Base-by-base conservation (phyloP, 2,329 filamentous ascomycete genomes). In the Waltergamsia citrina region DNA sequence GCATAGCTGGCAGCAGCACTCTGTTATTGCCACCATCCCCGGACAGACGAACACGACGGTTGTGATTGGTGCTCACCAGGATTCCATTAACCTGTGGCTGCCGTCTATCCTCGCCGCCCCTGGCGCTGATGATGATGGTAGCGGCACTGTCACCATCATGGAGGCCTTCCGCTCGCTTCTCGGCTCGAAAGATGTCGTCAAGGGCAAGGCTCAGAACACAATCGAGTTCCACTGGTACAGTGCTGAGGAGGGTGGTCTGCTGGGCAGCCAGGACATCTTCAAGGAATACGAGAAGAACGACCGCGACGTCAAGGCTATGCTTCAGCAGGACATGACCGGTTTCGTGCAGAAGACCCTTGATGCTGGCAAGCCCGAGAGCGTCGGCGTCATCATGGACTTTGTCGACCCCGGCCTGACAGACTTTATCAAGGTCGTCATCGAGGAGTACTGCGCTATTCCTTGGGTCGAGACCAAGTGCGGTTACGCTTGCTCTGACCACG, bases 301-400 rank as follows among this genome's bases (percentile, higher is more conserved):
- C 21, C 74, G 80, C 18, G 78, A 90, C 43, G 71, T 96, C 56
- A 93, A 90, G 63, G 90, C 90, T 22, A 96, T 96, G 92, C 74
- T 96, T 35, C 90, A 96, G 64, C 90, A 96, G 60, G 90, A 96
- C 59, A 96, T 96, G 90, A 94, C 86, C 2, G 90, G 90, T 14
- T 95, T 82, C 54, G 73, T 87, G 5, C 77, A 88, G 54, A 80
- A 79, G 49, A 94, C 87, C 1, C 62, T 92, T 15, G 83, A 92
- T 43, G 81, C 85, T 4, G 87, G 87, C 38, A 70, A 85, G 57
- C 72, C 78, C 5, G 90, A 95, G 67, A 81, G 78, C 29, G 84
- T 96, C 3, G 90, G 90, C 28, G 85, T 96, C 33, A 94, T 96
- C 49, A 87, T 84, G 5, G 90, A 96, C 59, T 95, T 72, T 48